phyloP scores from a whole-genome alignment of 2,329 filamentous ascomycete species.

The Epicoccum nigrum region DNA sequence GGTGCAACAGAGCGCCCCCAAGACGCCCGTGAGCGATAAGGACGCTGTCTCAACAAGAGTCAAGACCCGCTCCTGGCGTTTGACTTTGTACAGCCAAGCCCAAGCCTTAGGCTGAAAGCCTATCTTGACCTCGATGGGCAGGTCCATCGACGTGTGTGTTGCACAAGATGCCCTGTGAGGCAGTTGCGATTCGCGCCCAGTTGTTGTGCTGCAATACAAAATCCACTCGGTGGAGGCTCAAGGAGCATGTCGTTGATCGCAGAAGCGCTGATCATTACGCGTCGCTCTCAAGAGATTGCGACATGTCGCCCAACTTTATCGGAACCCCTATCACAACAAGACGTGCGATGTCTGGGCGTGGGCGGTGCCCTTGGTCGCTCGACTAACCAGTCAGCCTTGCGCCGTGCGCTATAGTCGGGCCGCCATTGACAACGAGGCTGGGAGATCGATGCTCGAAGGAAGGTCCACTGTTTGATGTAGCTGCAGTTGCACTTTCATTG shows the following conservation, averaged over 20 bases:
- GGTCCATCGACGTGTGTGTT: conserved; percentile 3
- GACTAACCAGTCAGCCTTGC: conserved; percentile 5
- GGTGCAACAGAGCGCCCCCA: conserved; percentile 21
- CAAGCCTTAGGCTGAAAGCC: conserved; percentile 32
- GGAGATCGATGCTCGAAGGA: not conserved
- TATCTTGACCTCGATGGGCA: conserved; percentile 24
- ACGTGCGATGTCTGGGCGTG: not conserved
- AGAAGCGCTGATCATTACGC: conserved; percentile 9
- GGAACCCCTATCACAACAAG: conserved; percentile 6
- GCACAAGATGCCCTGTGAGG: conserved; percentile 5
- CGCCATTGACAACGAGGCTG: not conserved
- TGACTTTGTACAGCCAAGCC: conserved; percentile 26
- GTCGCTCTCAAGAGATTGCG: conserved; percentile 13
- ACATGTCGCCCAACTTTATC: conserved; percentile 5
- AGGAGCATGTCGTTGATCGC: conserved; percentile 5
- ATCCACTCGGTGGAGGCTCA: conserved; percentile 1
- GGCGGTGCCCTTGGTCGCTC: conserved; percentile 9
- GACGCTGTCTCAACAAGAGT: conserved; percentile 28
- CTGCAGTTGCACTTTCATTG: not conserved
- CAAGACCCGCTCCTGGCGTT: conserved; percentile 28
- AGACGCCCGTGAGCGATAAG: conserved; percentile 19
- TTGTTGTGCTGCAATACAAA: not conserved
- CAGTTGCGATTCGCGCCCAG: not conserved
- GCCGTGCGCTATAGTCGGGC: conserved; percentile 1
- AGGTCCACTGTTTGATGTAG: conserved; percentile 14